Base-by-base conservation (phyloP, 331 rosid genomes). In the Acacia concinna region DNA sequence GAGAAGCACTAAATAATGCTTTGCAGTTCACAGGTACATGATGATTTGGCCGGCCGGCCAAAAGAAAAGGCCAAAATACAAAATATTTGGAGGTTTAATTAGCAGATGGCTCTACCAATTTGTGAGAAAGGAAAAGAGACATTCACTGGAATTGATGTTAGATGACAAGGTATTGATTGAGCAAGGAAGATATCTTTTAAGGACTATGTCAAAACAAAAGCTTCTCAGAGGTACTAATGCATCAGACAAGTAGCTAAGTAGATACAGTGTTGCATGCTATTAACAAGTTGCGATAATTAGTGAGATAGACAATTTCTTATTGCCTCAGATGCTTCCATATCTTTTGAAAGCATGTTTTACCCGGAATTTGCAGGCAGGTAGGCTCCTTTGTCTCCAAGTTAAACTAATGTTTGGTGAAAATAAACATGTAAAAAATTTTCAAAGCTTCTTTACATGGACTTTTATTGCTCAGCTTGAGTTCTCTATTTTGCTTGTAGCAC, bases 11-110 rank as follows among this genome's bases (percentile, higher is more conserved):
- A 60, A 79, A 76, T 79, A 71, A 30, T 66, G 44, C 74, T 74
- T 78, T 70, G 74, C n/a, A 66, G 84, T 73, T 44, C 77, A 12
- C 64, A 74, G 60, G 74, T 14, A 81, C n/a, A 70, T 46, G 62
- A 74, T 63, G 46, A 77, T 67, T 34, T 64, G 38, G 1, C 81
- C 60, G 69, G 74, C 79, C 81, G 69, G 52, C 62, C 27, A 66
- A 85, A 73, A 63, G 79, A 78, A 68, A 59, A 60, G 63, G 54
- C 75, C 76, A 78, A 43, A 73, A 35, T 64, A 31, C 52, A 37
- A 30, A 1, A n/a, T 38, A 81, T 30, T 66, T 66, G 40, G 77
- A 66, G 46, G 25, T 23, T 41, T 43, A 51, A 77, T 59, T 20
- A 64, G 54, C 15, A 21, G 69, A 81, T 44, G n/a, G 20, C 27